Conservation (phyloP, 257 asterid genomes). For the Plantago major region DNA sequence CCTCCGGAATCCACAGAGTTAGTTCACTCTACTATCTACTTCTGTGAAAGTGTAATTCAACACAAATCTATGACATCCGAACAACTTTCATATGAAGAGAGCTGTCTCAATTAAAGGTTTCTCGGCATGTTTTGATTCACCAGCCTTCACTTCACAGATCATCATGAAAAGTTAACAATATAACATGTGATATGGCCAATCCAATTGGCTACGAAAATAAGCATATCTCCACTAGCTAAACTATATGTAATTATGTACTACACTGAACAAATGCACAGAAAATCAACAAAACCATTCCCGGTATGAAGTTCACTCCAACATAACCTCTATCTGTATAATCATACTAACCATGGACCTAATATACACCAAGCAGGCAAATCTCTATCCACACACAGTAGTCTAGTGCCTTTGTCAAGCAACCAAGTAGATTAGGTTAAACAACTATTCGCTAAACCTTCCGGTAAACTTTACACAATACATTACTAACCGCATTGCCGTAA, state of each 20-base stretch:
- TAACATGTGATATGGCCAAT: not conserved
- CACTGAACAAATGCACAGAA: not conserved
- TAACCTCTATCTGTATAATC: not conserved
- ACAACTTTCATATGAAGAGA: too few relatives aligned
- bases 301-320: not conserved
- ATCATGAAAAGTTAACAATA: constrained; percentile 1
- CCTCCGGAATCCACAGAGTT: not conserved
- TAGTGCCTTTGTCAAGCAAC: not conserved
- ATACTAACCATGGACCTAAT: not conserved
- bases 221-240: too few relatives aligned
- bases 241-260: not conserved
- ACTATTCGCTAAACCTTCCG: too few relatives aligned
- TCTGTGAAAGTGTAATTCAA: not conserved
- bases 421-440: not conserved
- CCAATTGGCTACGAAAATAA: not conserved
- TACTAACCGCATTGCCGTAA: not conserved
- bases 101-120: too few relatives aligned
- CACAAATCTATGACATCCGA: not conserved
- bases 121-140: too few relatives aligned
- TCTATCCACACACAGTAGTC: not conserved
- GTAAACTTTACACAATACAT: not conserved
- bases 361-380: not conserved
- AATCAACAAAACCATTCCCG: not conserved
- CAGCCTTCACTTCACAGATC: too few relatives aligned
- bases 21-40: not conserved